Conservation (phyloP, 768 basidiomycete species). For the Cystofilobasidium capitatum region DNA sequence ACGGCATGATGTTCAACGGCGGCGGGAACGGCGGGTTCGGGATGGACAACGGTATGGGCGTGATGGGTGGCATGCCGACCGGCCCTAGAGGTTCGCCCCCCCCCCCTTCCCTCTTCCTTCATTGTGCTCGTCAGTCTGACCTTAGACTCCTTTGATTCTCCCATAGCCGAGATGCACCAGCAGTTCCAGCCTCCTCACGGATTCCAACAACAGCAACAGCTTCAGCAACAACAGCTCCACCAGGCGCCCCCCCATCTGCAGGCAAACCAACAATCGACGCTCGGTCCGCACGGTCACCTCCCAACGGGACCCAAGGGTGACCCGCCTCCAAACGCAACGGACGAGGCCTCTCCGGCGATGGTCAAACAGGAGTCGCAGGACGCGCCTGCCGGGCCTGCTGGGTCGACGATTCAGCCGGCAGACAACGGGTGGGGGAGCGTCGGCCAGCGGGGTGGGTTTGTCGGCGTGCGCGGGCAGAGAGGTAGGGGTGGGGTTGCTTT, state of each 20-base stretch:
- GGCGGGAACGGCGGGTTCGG: not conserved
- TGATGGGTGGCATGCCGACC: not conserved
- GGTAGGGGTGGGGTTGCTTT: not conserved
- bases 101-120: not conserved
- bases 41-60: not conserved
- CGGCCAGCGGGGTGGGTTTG: not conserved
- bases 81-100: not conserved
- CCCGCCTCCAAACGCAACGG: not conserved
- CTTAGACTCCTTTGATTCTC: not conserved
- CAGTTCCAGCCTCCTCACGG: not conserved
- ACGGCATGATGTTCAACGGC: slow-evolving; percentile 4
- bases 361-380: not conserved
- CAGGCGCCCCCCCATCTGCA: slow-evolving; percentile 3
- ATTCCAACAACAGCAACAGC: slow-evolving; percentile 2
- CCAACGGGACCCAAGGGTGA: not conserved
- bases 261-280: not conserved
- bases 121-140: not conserved
- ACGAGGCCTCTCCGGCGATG: too few relatives aligned
- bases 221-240: not conserved
- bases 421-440: not conserved
- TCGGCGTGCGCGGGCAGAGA: not conserved
- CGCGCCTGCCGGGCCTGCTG: too few relatives aligned
- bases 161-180: not conserved
- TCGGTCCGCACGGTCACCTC: not conserved
- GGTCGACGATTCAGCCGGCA: not conserved